phyloP scores from a whole-genome alignment of 192 early-diverging fungal genomes.

The Ambispora gerdemannii region DNA sequence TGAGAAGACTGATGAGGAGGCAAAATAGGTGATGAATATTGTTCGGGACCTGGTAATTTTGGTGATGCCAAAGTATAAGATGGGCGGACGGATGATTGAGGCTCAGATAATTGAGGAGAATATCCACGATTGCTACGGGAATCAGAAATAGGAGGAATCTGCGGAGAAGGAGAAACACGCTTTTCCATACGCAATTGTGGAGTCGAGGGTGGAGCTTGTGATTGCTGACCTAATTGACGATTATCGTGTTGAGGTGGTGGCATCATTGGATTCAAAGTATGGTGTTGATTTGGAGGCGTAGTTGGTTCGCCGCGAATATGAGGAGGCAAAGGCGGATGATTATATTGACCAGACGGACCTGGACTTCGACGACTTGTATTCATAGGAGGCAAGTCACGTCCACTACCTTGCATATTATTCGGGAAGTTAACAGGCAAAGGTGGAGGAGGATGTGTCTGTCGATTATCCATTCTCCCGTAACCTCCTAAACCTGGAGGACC shows the following conservation, averaged over 20 bases:
- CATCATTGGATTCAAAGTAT: constrained; percentile 14
- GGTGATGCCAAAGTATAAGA: constrained; percentile 8
- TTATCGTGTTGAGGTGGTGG: constrained; percentile 18
- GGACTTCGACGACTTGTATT: constrained; percentile 19
- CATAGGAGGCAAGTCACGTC: constrained; percentile 28
- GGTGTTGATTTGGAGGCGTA: constrained; percentile 26
- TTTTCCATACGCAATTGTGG: constrained; percentile 19
- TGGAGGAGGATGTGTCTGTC: background rate
- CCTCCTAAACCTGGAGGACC: constrained; percentile 23
- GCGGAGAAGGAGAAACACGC: constrained; percentile 19
- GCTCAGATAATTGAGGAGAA: constrained; percentile 26
- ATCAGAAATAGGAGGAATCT: constrained; percentile 27
- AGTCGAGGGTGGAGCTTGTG: constrained; percentile 2
- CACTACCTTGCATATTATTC: background rate
- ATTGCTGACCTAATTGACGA: constrained; percentile 4
- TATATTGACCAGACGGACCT: background rate
- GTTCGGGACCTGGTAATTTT: constrained; percentile 4
- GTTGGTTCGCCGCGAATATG: constrained; percentile 10
- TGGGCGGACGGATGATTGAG: constrained; percentile 3
- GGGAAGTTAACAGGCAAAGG: constrained; percentile 4
- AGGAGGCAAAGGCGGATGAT: background rate
- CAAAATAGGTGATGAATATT: background rate
- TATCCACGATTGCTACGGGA: background rate
- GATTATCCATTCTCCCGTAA: constrained; percentile 19
- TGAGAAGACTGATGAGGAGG: background rate